phyloP scores from a whole-genome alignment of 495 filamentous ascomycete species.

The Bathelium albidoporum region DNA sequence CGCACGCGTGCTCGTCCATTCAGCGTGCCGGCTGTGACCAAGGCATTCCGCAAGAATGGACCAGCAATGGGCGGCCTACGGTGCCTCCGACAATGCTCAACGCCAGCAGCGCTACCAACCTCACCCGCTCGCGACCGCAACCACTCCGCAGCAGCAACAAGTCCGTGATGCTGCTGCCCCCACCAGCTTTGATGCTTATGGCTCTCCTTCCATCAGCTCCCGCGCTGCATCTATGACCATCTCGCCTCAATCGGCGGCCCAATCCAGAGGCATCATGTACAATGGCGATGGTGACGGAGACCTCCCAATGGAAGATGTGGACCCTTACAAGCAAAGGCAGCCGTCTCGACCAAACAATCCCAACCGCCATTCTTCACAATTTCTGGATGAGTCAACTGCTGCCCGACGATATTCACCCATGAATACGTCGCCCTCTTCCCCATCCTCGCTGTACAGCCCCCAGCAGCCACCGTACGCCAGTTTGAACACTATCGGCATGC shows the following conservation, averaged over 20 bases:
- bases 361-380: conserved; percentile 51
- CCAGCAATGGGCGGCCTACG: conserved; percentile 7
- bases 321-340: conserved; percentile 75
- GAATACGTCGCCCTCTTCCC: conserved; percentile 60
- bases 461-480: conserved; percentile 38
- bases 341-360: conserved; percentile 60
- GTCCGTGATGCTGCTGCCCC: conserved; percentile 12
- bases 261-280: conserved; percentile 23
- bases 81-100: not conserved
- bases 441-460: conserved; percentile 49
- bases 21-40: not conserved
- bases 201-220: conserved; percentile 23
- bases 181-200: conserved; percentile 23
- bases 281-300: conserved; percentile 69
- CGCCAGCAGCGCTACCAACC: conserved; percentile 8
- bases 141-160: conserved; percentile 1
- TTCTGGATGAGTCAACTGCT: conserved; percentile 68
- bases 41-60: conserved; percentile 5
- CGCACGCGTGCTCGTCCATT: not conserved
- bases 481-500: conserved; percentile 3
- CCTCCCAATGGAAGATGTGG: conserved; percentile 85
- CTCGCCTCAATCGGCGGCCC: conserved; percentile 19
- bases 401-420: conserved; percentile 92
- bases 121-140: not conserved
- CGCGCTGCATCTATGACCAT: conserved; percentile 28